Evolutionary conservation across 805 yeast genomes (phyloP).

Genomic region (Zygoascus bituminiphila): DNA sequence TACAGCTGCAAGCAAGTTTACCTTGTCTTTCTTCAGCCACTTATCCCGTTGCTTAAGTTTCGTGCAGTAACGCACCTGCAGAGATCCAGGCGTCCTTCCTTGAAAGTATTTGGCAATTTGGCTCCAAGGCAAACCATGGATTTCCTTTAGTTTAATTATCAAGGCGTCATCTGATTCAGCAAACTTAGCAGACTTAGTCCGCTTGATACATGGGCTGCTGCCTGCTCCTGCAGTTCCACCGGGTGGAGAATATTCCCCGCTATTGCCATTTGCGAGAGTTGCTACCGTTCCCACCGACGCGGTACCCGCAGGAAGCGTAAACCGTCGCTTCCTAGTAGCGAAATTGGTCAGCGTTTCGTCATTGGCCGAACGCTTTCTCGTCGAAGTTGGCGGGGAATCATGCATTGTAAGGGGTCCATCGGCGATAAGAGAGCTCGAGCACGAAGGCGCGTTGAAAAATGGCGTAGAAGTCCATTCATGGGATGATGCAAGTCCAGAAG

Average conservation of each 20-base stretch:
- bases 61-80: conserved; percentile 46
- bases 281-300: no score
- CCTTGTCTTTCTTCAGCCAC: conserved; percentile 18
- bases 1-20: conserved; percentile 14
- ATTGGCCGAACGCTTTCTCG: no score
- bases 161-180: conserved; percentile 23
- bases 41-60: conserved; percentile 17
- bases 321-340: no score
- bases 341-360: no score
- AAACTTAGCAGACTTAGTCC: conserved; percentile 15
- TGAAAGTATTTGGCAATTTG: conserved; percentile 67
- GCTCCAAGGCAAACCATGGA: conserved; percentile 65
- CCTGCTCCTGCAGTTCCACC: background rate
- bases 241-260: background rate
- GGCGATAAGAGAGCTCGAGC: no score
- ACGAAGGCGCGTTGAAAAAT: no score
- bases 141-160: conserved; percentile 46
- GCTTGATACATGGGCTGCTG: background rate
- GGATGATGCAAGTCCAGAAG: no score
- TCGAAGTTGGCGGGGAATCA: no score
- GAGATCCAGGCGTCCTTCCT: conserved; percentile 73
- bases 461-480: no score
- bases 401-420: no score
- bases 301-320: no score
- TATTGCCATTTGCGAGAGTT: no score